Evolutionary conservation across 2,329 filamentous ascomycete species (phyloP).

Genomic region (Aspergillus fumigatiaffinis): DNA sequence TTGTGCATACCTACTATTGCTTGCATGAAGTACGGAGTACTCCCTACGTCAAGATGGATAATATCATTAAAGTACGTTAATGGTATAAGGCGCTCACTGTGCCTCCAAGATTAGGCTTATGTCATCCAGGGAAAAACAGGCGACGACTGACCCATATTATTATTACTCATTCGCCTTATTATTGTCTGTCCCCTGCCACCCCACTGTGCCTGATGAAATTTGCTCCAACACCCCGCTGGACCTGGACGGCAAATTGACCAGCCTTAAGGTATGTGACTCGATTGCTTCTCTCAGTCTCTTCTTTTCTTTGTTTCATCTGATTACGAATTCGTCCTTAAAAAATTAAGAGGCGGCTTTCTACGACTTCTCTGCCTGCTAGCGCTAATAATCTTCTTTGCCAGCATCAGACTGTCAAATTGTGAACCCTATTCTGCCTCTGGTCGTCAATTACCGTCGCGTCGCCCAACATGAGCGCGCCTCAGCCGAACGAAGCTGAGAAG

Average conservation of each 20-base stretch:
- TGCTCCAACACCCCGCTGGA: constrained; percentile 29
- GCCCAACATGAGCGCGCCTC: constrained; percentile 76
- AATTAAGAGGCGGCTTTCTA: not conserved
- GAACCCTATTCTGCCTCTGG: constrained; percentile 18
- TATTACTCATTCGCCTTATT: constrained; percentile 1
- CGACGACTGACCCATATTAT: constrained; percentile 12
- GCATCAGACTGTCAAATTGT: constrained; percentile 16
- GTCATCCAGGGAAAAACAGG: constrained; percentile 23
- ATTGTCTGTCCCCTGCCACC: constrained; percentile 16
- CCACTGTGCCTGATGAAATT: constrained; percentile 36
- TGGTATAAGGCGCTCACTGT: not conserved
- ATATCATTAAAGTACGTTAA: too few relatives aligned
- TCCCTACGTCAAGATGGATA: too few relatives aligned
- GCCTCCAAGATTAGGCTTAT: constrained; percentile 19
- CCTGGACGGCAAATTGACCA: constrained; percentile 21
- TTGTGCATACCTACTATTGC: not conserved
- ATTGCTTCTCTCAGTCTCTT: not conserved
- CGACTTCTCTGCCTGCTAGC: not conserved
- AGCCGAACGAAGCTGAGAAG: constrained; percentile 92
- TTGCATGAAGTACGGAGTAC: not conserved
- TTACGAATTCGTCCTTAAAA: not conserved
- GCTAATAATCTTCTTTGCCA: constrained; percentile 7
- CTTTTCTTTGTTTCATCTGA: not conserved
- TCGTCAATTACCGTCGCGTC: constrained; percentile 24
- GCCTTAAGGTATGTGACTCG: constrained; percentile 20